Conservation (phyloP, 345 rosid species). For the Nasturtium officinale region DNA sequence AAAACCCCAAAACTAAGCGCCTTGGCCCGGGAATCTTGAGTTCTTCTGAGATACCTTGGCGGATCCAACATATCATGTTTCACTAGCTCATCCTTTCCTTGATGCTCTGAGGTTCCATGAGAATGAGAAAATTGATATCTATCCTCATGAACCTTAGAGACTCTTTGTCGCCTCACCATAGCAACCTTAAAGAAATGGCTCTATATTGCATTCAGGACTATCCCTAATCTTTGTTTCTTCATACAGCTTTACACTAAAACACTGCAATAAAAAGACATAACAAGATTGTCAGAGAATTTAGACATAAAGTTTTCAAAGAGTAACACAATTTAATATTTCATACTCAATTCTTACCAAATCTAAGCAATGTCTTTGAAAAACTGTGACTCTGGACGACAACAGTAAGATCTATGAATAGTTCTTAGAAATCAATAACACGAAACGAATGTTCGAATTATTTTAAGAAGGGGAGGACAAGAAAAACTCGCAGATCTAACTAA, state of each 20-base stretch:
- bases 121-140: conserved; percentile 25
- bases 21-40: conserved; percentile 58
- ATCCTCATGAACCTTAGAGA: conserved; percentile 51
- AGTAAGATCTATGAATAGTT: conserved; percentile 12
- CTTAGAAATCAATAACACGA: conserved; percentile 1
- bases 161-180: conserved; percentile 42
- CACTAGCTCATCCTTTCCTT: conserved; percentile 64
- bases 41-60: conserved; percentile 63
- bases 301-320: neutral
- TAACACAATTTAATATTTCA: neutral
- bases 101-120: conserved; percentile 34
- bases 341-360: conserved; percentile 17
- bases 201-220: conserved; percentile 19
- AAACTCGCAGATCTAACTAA: conserved; percentile 29
- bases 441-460: no score
- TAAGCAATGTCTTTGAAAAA: conserved; percentile 12
- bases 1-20: conserved; percentile 82
- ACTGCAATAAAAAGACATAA: conserved; percentile 19
- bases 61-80: conserved; percentile 67
- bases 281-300: neutral
- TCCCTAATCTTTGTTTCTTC: conserved; percentile 23
- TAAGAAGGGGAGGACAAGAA: no score
- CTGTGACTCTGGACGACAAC: neutral
- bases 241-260: conserved; percentile 13
- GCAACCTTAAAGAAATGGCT: conserved; percentile 25